phyloP scores from a whole-genome alignment of 805 yeast species.

The Metschnikowia santaceciliae region DNA sequence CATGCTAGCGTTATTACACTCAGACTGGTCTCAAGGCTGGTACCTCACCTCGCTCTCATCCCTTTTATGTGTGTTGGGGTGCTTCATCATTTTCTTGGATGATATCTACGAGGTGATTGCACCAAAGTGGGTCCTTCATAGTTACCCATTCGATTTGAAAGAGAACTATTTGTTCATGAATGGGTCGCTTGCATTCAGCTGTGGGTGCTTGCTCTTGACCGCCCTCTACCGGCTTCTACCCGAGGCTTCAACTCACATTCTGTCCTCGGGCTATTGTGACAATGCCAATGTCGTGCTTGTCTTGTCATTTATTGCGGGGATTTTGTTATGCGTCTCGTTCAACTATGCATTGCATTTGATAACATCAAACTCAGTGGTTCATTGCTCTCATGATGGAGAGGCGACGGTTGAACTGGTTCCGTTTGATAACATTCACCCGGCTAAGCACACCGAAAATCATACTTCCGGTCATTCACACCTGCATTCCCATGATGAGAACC shows the following conservation, averaged over 20 bases:
- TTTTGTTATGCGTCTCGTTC: conserved; percentile 52
- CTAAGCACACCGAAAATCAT: conserved; percentile 12
- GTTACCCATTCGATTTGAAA: conserved; percentile 49
- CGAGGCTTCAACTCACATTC: conserved; percentile 48
- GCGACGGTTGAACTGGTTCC: conserved; percentile 18
- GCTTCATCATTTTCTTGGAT: conserved; percentile 61
- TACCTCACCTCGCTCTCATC: conserved; percentile 61
- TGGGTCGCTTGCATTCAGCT: conserved; percentile 68
- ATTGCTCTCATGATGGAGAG: conserved; percentile 66
- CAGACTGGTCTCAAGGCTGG: conserved; percentile 52
- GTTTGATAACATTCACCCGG: conserved; percentile 9
- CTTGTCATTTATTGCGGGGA: conserved; percentile 54
- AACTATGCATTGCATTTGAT: conserved; percentile 66
- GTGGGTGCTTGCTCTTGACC: conserved; percentile 81
- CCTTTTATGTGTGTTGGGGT: conserved; percentile 67
- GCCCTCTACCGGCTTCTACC: conserved; percentile 78
- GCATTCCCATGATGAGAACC: conserved; percentile 13
- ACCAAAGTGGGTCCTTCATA: conserved; percentile 38
- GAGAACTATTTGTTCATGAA: conserved; percentile 64
- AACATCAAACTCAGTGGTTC: conserved; percentile 80
- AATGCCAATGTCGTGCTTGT: conserved; percentile 37
- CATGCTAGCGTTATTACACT: background rate
- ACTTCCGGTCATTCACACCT: conserved; percentile 16
- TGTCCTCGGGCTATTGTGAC: conserved; percentile 17
- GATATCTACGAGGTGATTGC: conserved; percentile 41